Evolutionary conservation across 805 yeast genomes (phyloP), one percentile per base, ranked within the genome.

Genomic region (Blastobotrys robertii): DNA sequence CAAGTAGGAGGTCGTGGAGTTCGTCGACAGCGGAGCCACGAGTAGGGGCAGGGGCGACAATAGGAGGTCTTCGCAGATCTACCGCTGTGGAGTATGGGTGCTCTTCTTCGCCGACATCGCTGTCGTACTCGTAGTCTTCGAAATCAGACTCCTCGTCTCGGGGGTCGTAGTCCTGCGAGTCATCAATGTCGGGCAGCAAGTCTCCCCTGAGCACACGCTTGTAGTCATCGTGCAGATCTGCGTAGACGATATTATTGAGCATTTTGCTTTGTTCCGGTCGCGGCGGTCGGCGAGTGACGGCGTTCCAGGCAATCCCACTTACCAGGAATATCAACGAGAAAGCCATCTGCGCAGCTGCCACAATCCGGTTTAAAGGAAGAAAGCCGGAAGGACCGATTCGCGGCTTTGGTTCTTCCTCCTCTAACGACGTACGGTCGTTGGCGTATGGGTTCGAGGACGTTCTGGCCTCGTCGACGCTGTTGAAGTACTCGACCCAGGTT

Each of bases 401-500:
- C 6, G 25, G 25, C 25, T 19, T 19, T 19, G 25, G 25, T 4
- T 19, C 25, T 4, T 19, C 25, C 58, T 84, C 94, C 62, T 84
- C 88, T 22, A 30, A 15, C 22, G 50, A 44, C 11, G 47, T 48
- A 22, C 15, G 37, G 30, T 28, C 38, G 11, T 13, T 11, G 19
- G 22, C 22, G 14, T n/a, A 8, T 11, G 34, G 30, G 16, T 30
- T 11, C 15, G 15, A 29, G 32, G 8, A 19, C 28, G 6, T 42
- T n/a, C 30, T 30, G 30, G 12, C 35, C 6, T 13, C 39, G 34
- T 22, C 37, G 16, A 25, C 38, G 8, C 31, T 33, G 38, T 42
- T 44, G 16, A 22, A 34, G 30, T 8, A 45, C 41, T 77, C 82
- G 13, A 80, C 46, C 75, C 79, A 82, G 0, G 84, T 80, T 10